Conservation (phyloP, 2,329 filamentous ascomycete species). For the Cadophora gregata region DNA sequence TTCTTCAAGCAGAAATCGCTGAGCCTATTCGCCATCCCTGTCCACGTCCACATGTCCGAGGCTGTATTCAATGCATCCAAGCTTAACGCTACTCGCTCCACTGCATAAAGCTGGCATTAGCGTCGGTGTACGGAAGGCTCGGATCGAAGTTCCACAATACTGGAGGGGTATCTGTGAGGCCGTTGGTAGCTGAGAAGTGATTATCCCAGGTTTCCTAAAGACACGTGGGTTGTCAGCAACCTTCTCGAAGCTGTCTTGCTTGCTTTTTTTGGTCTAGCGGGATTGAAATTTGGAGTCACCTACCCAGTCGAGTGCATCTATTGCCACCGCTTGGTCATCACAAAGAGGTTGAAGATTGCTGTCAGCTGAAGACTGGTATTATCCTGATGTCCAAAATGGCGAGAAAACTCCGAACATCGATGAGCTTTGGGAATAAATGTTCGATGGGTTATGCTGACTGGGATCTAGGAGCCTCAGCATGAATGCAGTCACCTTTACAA, state of each 20-base stretch:
- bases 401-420: not conserved
- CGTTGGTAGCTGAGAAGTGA: conserved; percentile 25
- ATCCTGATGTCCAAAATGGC: conserved; percentile 4
- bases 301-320: conserved; percentile 31
- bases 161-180: conserved; percentile 18
- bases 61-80: no score
- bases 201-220: conserved; percentile 34
- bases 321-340: not conserved
- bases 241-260: not conserved
- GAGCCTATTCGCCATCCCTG: no score
- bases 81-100: conserved; percentile 15
- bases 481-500: not conserved
- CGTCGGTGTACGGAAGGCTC: conserved; percentile 5
- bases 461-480: not conserved
- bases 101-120: not conserved
- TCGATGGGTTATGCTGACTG: not conserved
- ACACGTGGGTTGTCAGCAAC: not conserved
- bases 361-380: not conserved
- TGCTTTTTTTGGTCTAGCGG: not conserved
- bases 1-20: not conserved
- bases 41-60: not conserved
- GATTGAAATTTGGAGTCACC: conserved; percentile 6
- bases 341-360: not conserved
- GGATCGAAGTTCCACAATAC: conserved; percentile 29
- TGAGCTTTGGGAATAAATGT: not conserved